Evolutionary conservation across 345 rosid species (phyloP), one percentile per base, ranked within the genome.

Genomic region (Citrus maxima): DNA sequence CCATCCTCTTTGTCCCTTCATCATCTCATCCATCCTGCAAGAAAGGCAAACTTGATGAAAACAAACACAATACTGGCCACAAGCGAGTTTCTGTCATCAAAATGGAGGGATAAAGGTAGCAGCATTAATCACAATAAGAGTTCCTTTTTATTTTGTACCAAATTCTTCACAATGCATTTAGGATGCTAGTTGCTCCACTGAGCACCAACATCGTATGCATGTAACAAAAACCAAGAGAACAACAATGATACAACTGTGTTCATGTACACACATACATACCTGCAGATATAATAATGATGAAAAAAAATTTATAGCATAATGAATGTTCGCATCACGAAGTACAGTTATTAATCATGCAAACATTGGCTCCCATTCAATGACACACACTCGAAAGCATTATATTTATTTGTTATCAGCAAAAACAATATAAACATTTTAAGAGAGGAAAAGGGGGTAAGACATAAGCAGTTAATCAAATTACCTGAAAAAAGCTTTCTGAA

Each of bases 1-100:
- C 98, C 98, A 95, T 68, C 98, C 94, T 85, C 94, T 87, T 85
- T 95, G 98, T 70, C 98, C 98, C 27, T 90, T 90, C 98, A 95
- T 95, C 98, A 95, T 93, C 85, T 93, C 98, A 79, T 95, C 98
- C 98, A 93, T 95, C 82, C 97, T 93, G 86, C 74, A 82, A 64
- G 32, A 14, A 58, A 80, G 16, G 71, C 35, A 81, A 75, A 71
- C 28, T 42, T n/a, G 76, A 59, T 78, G 40, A 72, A 64, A 68
- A 75, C 37, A 42, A 38, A 56, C 12, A 81, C 14, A 27, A 9
- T 27, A 65, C 64, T 2, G 56, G 67, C 62, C 63, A 38, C 10
- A 30, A 63, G 30, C 22, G 42, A 42, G 72, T 77, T 28, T 71
- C 34, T 21, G 22, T 16, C 74, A 68, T 73, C 25, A 76, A 55